Evolutionary conservation across 2,329 filamentous ascomycete genomes (phyloP).

Genomic region (Nemania serpens): DNA sequence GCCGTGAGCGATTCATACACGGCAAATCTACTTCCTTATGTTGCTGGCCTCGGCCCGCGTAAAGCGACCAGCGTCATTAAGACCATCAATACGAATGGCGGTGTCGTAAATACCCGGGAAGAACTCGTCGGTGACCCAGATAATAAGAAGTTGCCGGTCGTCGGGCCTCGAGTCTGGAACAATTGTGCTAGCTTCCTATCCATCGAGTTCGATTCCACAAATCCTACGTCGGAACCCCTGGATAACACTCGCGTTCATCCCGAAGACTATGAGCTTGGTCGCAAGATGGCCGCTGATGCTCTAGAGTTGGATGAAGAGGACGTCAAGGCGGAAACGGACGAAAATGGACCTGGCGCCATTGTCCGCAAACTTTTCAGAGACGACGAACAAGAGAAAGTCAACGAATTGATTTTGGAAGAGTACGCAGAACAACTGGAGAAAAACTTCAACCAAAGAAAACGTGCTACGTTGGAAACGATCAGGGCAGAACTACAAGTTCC

Average conservation of each 20-base stretch:
- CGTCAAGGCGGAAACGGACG: constrained; percentile 90
- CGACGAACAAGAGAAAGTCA: constrained; percentile 91
- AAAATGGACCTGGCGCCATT: constrained; percentile 86
- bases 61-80: constrained; percentile 87
- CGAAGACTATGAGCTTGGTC: constrained; percentile 96
- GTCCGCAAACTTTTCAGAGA: constrained; percentile 95
- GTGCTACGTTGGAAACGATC: constrained; percentile 94
- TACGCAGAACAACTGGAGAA: constrained; percentile 94
- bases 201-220: constrained; percentile 84
- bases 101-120: constrained; percentile 79
- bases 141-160: constrained; percentile 74
- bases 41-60: constrained; percentile 87
- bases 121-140: constrained; percentile 90
- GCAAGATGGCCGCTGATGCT: constrained; percentile 98
- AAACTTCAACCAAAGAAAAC: constrained; percentile 92
- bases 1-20: constrained; percentile 80
- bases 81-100: constrained; percentile 89
- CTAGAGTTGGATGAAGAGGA: constrained; percentile 97
- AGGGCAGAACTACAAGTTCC: constrained; percentile 89
- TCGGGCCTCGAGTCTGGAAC: constrained; percentile 90
- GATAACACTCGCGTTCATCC: constrained; percentile 98
- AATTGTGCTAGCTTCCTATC: constrained; percentile 96
- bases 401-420: constrained; percentile 93
- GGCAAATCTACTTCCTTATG: constrained; percentile 85
- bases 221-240: constrained; percentile 83